These are phyloP conservation scores for Triticum timopheevii DNA, from an alignment of 176 grass and related monocot species.

Conservation along the genomic window DNA sequence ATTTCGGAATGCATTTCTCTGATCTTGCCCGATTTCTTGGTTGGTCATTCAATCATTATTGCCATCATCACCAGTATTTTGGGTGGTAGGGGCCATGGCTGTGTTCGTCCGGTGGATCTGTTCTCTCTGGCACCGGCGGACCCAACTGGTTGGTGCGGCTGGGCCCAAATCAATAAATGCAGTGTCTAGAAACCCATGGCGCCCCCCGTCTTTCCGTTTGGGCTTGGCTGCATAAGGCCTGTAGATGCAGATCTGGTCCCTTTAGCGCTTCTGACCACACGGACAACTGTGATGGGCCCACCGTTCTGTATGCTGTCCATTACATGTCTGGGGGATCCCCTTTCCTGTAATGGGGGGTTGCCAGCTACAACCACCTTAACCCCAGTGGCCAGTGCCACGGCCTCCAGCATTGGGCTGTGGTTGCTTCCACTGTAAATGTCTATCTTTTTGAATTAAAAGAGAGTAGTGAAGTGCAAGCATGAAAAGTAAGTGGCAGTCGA, in stretches of 20 bases:
- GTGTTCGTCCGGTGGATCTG: conserved; percentile 56
- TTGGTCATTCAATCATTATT: conserved; percentile 47
- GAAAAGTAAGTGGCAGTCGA: not conserved
- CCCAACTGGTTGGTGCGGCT: conserved; percentile 40
- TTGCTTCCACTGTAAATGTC: not conserved
- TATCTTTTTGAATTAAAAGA: not conserved
- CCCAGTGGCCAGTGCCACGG: conserved; percentile 10
- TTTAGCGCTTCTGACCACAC: conserved; percentile 47
- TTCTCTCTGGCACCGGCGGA: conserved; percentile 45
- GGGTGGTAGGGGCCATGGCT: conserved; percentile 34
- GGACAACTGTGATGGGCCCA: conserved; percentile 53
- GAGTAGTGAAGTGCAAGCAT: not conserved
- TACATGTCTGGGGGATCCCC: conserved; percentile 37
- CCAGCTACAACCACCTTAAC: conserved; percentile 36
- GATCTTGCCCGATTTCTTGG: conserved; percentile 26
- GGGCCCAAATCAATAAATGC: conserved; percentile 55
- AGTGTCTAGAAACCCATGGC: conserved; percentile 53
- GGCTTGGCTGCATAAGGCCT: conserved; percentile 56
- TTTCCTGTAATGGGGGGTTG: conserved; percentile 33
- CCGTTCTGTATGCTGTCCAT: conserved; percentile 49
- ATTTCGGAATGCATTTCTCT: conserved; percentile 20
- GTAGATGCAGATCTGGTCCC: conserved; percentile 68
- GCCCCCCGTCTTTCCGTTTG: conserved; percentile 36
- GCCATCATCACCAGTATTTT: conserved; percentile 32
- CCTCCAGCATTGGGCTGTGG: not conserved